Evolutionary conservation across 345 rosid species (phyloP).

Genomic region (Aethionema arabicum): DNA sequence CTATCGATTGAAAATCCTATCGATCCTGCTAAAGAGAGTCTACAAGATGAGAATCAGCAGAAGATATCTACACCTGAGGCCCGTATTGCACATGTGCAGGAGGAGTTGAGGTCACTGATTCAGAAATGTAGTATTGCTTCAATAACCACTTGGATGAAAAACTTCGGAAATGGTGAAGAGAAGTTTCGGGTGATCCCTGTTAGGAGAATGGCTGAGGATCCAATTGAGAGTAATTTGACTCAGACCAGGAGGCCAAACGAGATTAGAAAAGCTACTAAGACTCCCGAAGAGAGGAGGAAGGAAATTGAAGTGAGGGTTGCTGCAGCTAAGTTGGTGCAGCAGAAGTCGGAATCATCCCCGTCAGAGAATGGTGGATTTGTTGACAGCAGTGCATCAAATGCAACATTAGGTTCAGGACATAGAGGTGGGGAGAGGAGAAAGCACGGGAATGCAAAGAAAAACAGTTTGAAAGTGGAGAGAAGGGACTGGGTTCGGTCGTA

Average conservation of each 20-base stretch:
- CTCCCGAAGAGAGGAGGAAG: constrained; percentile 85
- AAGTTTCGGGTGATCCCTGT: constrained; percentile 70
- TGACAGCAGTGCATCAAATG: constrained; percentile 50
- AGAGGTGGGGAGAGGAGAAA: constrained; percentile 76
- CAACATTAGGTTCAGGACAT: constrained; percentile 45
- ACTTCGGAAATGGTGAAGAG: constrained; percentile 81
- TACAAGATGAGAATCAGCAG: constrained; percentile 84
- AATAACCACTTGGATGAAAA: constrained; percentile 81
- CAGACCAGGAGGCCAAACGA: constrained; percentile 85
- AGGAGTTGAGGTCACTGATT: constrained; percentile 65
- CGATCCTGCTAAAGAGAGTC: constrained; percentile 89
- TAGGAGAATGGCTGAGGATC: constrained; percentile 75
- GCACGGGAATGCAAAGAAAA: constrained; percentile 56
- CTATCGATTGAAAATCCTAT: constrained; percentile 66
- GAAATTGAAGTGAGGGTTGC: constrained; percentile 97
- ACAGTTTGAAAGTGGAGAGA: constrained; percentile 54
- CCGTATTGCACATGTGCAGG: constrained; percentile 72
- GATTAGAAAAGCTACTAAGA: constrained; percentile 89
- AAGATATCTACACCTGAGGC: constrained; percentile 67
- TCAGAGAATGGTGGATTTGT: constrained; percentile 43
- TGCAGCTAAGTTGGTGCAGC: constrained; percentile 84
- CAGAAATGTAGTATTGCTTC: constrained; percentile 75
- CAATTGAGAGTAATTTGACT: constrained; percentile 74
- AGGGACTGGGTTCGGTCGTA: constrained; percentile 61
- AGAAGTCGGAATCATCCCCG: constrained; percentile 56